phyloP scores from a whole-genome alignment of 768 basidiomycete genomes.

The Termitomyces sp. region DNA sequence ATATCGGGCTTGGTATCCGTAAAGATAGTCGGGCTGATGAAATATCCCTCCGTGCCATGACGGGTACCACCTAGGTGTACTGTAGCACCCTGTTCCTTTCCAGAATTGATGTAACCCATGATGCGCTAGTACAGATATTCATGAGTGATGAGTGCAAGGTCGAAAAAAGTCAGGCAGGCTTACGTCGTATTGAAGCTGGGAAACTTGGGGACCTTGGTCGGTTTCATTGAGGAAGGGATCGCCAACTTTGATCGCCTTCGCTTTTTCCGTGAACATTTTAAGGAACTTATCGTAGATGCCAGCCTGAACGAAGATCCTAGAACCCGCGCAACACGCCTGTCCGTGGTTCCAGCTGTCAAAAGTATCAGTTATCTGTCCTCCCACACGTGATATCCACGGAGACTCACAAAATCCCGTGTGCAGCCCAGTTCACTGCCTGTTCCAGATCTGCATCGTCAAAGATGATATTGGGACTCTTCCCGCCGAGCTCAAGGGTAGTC shows the following conservation, averaged over 20 bases:
- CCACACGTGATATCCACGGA: neutral
- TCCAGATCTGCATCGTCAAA: constrained; percentile 63
- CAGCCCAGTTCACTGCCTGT: constrained; percentile 60
- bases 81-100: constrained; percentile 49
- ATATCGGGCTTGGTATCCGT: constrained; percentile 54
- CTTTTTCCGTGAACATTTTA: constrained; percentile 48
- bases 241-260: constrained; percentile 54
- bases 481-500: constrained; percentile 72
- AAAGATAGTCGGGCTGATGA: constrained; percentile 65
- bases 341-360: constrained; percentile 56
- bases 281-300: constrained; percentile 81
- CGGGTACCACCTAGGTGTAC: constrained; percentile 55
- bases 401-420: constrained; percentile 62
- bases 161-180: constrained; percentile 14
- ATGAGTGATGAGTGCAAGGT: neutral
- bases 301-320: constrained; percentile 81
- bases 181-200: constrained; percentile 68
- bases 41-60: constrained; percentile 44
- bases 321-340: constrained; percentile 83
- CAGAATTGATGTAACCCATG: constrained; percentile 61
- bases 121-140: constrained; percentile 39
- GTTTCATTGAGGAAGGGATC: constrained; percentile 58
- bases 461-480: constrained; percentile 60
- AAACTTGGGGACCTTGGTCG: constrained; percentile 78
- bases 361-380: neutral